A percentile compares a stretch with the other conserved stretches of the same genome.
Evolutionary conservation across 805 yeast species (phyloP).

Genomic region (Saccharomycopsis sp.): DNA sequence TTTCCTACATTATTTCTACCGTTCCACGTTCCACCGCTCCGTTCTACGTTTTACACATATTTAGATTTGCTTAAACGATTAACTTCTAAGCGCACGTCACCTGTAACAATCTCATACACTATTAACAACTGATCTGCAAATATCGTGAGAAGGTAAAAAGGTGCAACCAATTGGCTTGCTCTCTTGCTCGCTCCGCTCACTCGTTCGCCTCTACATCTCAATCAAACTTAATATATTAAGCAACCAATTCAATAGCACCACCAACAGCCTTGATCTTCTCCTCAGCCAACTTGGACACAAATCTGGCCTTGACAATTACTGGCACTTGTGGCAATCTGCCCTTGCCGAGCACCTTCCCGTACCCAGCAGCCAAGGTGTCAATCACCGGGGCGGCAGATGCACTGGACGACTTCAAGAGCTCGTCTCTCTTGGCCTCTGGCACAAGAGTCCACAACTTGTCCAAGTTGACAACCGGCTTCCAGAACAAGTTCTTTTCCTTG

Average conservation of each 20-base stretch:
- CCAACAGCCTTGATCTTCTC: constrained; percentile 99
- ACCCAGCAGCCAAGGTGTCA: constrained; percentile 98
- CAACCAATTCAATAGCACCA: constrained; percentile 99
- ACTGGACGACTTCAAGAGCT: constrained; percentile 76
- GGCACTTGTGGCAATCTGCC: constrained; percentile 98
- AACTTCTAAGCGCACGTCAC: too few relatives aligned
- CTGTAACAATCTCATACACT: too few relatives aligned
- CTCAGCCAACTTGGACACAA: constrained; percentile 98
- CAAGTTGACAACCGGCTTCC: constrained; percentile 97
- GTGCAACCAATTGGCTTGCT: too few relatives aligned
- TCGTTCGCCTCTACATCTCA: too few relatives aligned
- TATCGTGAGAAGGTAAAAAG: too few relatives aligned
- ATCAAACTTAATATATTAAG: too few relatives aligned
- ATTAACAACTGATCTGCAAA: too few relatives aligned
- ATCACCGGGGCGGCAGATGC: constrained; percentile 95
- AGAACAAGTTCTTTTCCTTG: constrained; percentile 87
- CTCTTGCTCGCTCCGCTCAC: too few relatives aligned
- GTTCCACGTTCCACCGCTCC: too few relatives aligned
- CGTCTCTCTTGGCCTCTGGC: constrained; percentile 89
- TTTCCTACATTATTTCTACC: constrained; percentile 1
- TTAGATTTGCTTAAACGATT: too few relatives aligned
- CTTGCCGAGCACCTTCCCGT: constrained; percentile 99
- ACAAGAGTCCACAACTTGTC: constrained; percentile 98
- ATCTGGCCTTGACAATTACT: constrained; percentile 98
- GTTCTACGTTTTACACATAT: too few relatives aligned